phyloP scores from a whole-genome alignment of 768 basidiomycete genomes.

The Termitomyces bulborhizus region DNA sequence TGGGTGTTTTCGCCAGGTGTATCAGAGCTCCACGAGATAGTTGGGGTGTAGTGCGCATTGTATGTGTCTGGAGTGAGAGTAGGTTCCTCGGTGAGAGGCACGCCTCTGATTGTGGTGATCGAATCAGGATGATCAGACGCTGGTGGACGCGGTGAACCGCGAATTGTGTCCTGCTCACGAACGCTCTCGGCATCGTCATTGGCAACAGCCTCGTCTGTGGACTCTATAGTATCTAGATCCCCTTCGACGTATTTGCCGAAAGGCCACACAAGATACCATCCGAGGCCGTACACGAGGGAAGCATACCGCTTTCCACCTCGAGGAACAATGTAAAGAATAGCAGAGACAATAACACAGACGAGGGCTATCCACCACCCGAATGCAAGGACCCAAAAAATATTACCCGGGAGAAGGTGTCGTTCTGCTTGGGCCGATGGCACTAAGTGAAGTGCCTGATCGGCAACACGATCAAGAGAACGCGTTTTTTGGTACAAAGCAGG shows the following conservation, averaged over 20 bases:
- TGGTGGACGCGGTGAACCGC: slow-evolving; percentile 22
- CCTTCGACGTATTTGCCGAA: slow-evolving; percentile 99
- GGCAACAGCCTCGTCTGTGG: slow-evolving; percentile 28
- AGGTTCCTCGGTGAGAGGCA: slow-evolving; percentile 34
- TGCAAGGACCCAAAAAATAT: slow-evolving; percentile 83
- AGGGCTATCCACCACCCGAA: slow-evolving; percentile 95
- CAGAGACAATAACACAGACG: slow-evolving; percentile 61
- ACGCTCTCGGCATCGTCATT: slow-evolving; percentile 26
- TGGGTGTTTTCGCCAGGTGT: slow-evolving; percentile 42
- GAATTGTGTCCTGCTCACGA: slow-evolving; percentile 29
- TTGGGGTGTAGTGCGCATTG: slow-evolving; percentile 24
- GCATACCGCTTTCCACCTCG: slow-evolving; percentile 81
- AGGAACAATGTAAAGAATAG: slow-evolving; percentile 65
- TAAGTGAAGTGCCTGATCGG: slow-evolving; percentile 90
- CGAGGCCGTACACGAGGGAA: slow-evolving; percentile 82
- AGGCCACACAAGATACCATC: slow-evolving; percentile 97
- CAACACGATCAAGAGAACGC: slow-evolving; percentile 91
- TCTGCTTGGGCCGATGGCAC: slow-evolving; percentile 91
- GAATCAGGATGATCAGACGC: slow-evolving; percentile 13
- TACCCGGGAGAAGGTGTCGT: slow-evolving; percentile 88
- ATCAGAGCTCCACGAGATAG: slow-evolving; percentile 38
- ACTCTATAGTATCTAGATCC: slow-evolving; percentile 36
- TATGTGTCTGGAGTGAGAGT: slow-evolving; percentile 37
- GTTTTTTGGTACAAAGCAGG: slow-evolving; percentile 98
- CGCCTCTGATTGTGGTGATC: slow-evolving; percentile 19